Percentiles rank a stretch among this genome's conserved stretches.
Conservation (phyloP, 371 early-diverging fungal species). For the Mucor velutinosus region DNA sequence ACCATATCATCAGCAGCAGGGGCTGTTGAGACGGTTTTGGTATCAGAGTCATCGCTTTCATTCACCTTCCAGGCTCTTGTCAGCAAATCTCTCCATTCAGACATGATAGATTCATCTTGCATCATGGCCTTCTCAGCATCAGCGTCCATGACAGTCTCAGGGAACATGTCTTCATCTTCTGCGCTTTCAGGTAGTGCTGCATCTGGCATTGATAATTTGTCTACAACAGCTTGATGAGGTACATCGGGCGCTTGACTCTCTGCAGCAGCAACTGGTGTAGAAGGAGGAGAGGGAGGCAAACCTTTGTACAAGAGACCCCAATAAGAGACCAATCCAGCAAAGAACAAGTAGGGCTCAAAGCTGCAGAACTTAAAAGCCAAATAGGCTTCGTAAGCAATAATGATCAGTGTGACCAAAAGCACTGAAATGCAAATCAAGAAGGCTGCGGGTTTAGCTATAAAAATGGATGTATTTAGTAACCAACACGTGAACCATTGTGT, state of each 20-base stretch:
- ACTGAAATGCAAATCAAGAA: constrained; percentile 13
- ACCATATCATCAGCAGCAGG: constrained; percentile 4
- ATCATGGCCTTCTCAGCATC: constrained; percentile 33
- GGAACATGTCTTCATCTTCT: constrained; percentile 3
- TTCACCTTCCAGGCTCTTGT: constrained; percentile 36
- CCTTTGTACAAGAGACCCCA: constrained; percentile 12
- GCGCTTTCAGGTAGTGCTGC: neutral
- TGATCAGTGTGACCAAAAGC: neutral
- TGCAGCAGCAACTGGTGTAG: neutral
- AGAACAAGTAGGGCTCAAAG: constrained; percentile 23
- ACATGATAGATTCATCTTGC: constrained; percentile 34
- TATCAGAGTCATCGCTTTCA: neutral
- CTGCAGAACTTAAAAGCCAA: constrained; percentile 12
- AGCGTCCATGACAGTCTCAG: constrained; percentile 17
- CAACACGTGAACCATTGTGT: neutral
- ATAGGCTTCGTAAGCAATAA: constrained; percentile 22
- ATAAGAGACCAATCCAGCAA: constrained; percentile 18
- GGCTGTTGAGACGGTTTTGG: neutral
- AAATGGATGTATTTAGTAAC: neutral
- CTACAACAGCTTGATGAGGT: neutral
- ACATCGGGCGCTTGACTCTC: neutral
- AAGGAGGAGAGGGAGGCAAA: neutral
- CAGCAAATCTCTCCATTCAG: constrained; percentile 38
- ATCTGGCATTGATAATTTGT: neutral
- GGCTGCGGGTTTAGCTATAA: constrained; percentile 14